Evolutionary conservation across 176 grass and related monocot species (phyloP), one percentile per base, ranked within the genome.

Genomic region (Poa annua): DNA sequence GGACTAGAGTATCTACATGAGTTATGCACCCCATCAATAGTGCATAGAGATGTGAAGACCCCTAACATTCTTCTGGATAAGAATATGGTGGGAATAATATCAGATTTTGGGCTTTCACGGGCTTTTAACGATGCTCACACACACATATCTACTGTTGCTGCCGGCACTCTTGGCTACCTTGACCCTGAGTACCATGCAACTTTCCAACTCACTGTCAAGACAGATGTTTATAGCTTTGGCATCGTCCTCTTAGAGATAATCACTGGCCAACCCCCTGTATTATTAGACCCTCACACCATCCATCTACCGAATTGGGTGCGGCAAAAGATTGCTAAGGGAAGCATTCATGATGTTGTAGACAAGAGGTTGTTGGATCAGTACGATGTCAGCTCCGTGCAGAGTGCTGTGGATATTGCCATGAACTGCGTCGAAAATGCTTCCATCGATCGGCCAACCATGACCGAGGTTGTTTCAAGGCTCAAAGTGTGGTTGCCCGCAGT

Each of bases 31-130:
- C 42, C 42, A 3, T 45, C 42, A 45, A 45, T 45, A 45, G 42
- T 45, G 42, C 42, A 45, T 1, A 45, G 42, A 45, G 42, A 45
- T 45, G 42, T 45, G 42, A 45, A 45, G 42, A 45, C 42, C 8
- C 42, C 42, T 1, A 45, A 45, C 42, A 45, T 45, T 45, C 42
- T 45, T 45, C 42, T 45, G 10, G 42, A 45, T 1, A 45, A 45
- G 42, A 45, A 45, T 45, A 2, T 45, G 42, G 70, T 45, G 17
- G 80, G 66, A 1, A 63, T 76, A 35, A 75, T 76, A 57, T 51
- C 81, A 17, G 69, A 84, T 32, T 76, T 84, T 29, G 81, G 81
- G 1, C 72, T 76, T 33, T 84, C 81, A 0, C 38, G 29, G 5
- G 72, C 72, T 47, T 84, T 73, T 29, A 41, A 50, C 20, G 33